Conservation (phyloP, 2,329 filamentous ascomycete species). For the Mycosphaerella sp. region DNA sequence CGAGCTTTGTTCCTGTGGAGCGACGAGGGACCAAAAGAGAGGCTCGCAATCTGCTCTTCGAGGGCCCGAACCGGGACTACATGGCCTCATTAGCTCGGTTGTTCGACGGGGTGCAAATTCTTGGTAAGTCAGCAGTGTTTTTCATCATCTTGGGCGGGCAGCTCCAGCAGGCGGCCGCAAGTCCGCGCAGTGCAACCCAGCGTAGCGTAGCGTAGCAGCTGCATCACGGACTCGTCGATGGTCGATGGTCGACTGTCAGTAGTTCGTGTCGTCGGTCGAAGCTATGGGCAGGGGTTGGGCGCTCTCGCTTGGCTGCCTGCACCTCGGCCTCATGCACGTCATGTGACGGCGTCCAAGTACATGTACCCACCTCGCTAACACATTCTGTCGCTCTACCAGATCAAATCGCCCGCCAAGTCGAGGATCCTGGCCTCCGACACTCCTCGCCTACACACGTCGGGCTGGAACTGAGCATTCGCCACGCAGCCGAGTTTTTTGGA, state of each 20-base stretch:
- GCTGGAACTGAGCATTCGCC: slow-evolving; percentile 83
- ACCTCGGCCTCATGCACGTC: slow-evolving; percentile 10
- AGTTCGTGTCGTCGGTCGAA: no score
- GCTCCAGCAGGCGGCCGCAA: slow-evolving; percentile 12
- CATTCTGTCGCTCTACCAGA: slow-evolving; percentile 58
- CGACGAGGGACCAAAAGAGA: slow-evolving; percentile 43
- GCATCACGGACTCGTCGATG: slow-evolving; percentile 5
- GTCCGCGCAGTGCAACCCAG: slow-evolving; percentile 4
- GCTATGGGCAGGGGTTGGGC: background rate
- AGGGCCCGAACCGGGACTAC: slow-evolving; percentile 81
- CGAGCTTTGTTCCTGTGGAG: slow-evolving; percentile 63
- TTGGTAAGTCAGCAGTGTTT: slow-evolving; percentile 59
- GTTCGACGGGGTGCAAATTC: slow-evolving; percentile 86
- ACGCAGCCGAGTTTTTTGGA: slow-evolving; percentile 94
- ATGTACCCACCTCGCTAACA: slow-evolving; percentile 13
- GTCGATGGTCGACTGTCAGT: no score
- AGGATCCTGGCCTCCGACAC: slow-evolving; percentile 86
- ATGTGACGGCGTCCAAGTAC: background rate
- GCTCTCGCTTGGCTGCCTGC: slow-evolving; percentile 14
- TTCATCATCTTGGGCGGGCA: background rate
- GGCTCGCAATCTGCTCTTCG: slow-evolving; percentile 61
- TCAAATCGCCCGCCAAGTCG: slow-evolving; percentile 92
- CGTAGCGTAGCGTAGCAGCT: no score
- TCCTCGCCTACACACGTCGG: slow-evolving; percentile 93
- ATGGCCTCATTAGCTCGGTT: slow-evolving; percentile 84